Base-by-base conservation (phyloP, 345 rosid genomes). In the Eucalyptus tenuipes region DNA sequence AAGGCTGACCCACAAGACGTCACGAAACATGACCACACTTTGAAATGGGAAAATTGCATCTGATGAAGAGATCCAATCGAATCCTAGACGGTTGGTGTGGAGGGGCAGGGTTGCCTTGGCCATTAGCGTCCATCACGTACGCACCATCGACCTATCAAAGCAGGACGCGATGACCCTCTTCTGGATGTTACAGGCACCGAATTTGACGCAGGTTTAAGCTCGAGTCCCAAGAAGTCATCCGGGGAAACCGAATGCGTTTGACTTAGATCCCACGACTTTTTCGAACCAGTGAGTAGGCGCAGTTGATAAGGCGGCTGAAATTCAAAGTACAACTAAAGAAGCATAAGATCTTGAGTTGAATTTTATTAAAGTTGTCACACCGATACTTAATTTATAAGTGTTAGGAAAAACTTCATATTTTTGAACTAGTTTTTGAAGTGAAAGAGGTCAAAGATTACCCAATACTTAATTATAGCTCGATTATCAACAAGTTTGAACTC, bases 401-500 rank as follows among this genome's bases (percentile, higher is more conserved):
- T 52, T 9, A 7, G 0, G 8, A 12, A 48, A 48, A 48, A 4
- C 14, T 8, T 52, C 9, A 52, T 52, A 52, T n/a, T 52, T 18
- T 18, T 52, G 55, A 52, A 52, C 4, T 18, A 18, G 1, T 8
- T 52, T 52, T 18, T 18, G 24, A 2, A 52, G 10, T 18, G 10
- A 8, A 7, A 52, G 4, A 52, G 2, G 2, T 52, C 1, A 52
- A 52, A 52, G 2, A 52, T 52, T 18, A 52, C 3, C 55, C 3
- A 52, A 52, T 52, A 18, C 2, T 1, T 3, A 52, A 52, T 52
- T 9, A 1, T 0, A 52, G 22, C 24, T 52, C 1, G 55, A 52
- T 52, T 52, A 52, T 8, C 8, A 18, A 52, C 8, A 18, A 52
- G 8, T 52, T 0, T 52, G 0, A 52, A 18, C 10, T 52, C 10